Evolutionary conservation across 1,139 yeast species (phyloP), one percentile per base, ranked within the genome.

Genomic region (Geotrichum restrictum): DNA sequence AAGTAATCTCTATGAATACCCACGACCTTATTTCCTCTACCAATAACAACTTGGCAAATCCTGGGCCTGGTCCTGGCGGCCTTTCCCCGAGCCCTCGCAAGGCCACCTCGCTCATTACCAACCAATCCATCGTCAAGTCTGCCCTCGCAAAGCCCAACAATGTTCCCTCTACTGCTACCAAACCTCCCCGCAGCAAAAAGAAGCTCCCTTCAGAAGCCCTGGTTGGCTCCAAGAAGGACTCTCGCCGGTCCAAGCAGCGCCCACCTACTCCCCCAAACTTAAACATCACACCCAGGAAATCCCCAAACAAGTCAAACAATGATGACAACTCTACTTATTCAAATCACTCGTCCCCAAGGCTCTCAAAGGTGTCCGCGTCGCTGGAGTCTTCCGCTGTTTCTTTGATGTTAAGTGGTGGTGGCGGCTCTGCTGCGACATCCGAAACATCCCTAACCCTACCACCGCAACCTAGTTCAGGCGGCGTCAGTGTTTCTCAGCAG

Each of bases 31-130:
- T 32, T 24, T 22, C 22, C 32, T 14, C 49, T 13, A 6, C 29
- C n/a, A 32, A 60, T 68, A 71, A 46, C 29, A 37, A 37, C 66
- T 59, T 62, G 70, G 70, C 34, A 65, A 52, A 21, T 49, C 42
- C 45, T 60, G 65, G 21, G 51, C 53, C 56, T 14, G 34, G 34
- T 41, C 34, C 33, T 24, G 45, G 21, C 21, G 50, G 40, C 45
- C 42, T n/a, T 33, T 6, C 41, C 51, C 11, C 33, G 41, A 14
- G 29, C 29, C 37, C 44, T 16, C 44, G 53, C 14, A 50, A 47
- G 40, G 34, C 52, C 2, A 48, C 55, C 19, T 52, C 55, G 16
- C 50, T 64, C 22, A 63, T 64, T 45, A 64, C 66, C 21, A 63
- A 64, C 51, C 65, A 66, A 37, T 59, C 63, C 10, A 60, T 64